Conservation (phyloP, 345 rosid species). For the Eucalyptus leucophloia region DNA sequence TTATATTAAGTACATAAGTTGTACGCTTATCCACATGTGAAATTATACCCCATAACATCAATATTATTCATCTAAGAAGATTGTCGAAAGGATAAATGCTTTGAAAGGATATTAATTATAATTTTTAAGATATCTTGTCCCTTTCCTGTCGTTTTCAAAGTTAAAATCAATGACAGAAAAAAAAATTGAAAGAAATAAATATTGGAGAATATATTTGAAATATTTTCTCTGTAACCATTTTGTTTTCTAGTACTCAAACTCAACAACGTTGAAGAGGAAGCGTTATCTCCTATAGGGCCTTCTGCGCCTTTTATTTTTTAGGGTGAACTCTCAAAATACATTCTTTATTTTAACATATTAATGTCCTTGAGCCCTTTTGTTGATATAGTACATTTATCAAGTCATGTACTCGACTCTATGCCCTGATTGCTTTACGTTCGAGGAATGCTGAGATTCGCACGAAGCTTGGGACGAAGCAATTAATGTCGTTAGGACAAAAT, state of each 20-base stretch:
- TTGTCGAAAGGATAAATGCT: background rate
- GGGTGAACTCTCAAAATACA: accelerated
- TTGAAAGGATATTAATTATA: background rate
- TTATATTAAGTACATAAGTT: background rate
- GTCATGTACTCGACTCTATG: no score
- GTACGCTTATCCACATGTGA: background rate
- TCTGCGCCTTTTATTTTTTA: accelerated
- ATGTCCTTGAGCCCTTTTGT: accelerated
- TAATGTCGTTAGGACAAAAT: no score
- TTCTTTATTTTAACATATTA: no score
- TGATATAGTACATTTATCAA: no score
- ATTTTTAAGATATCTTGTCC: background rate
- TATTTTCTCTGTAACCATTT: background rate
- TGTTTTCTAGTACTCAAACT: background rate
- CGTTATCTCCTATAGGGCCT: no score
- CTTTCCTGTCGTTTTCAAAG: background rate
- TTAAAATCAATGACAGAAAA: background rate
- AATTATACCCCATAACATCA: background rate
- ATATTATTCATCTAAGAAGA: background rate
- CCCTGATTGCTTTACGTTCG: no score
- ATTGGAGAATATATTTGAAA: background rate
- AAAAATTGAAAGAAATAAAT: background rate
- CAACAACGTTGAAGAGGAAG: background rate
- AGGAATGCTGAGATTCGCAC: no score
- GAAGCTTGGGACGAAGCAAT: no score